These are phyloP conservation scores for Thalassiosira pacifica DNA, from an alignment of 352 stramenopile genomes.

Conservation along the genomic window DNA sequence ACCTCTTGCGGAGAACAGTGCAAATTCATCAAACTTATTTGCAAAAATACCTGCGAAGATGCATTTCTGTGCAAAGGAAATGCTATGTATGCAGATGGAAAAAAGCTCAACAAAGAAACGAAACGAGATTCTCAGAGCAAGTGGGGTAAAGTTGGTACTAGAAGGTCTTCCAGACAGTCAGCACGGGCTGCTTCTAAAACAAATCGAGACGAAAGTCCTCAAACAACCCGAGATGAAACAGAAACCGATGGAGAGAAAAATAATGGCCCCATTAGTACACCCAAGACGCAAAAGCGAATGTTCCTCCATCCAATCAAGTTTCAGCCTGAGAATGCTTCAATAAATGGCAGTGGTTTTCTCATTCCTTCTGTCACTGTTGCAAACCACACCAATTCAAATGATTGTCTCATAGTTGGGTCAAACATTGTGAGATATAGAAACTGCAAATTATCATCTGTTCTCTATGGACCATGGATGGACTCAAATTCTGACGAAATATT, in stretches of 20 bases:
- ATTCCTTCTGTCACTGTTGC: slow-evolving; percentile 19
- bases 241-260: not conserved
- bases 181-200: slow-evolving; percentile 1
- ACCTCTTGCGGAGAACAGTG: slow-evolving; percentile 22
- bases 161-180: slow-evolving; percentile 23
- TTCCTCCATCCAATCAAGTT: slow-evolving; percentile 3
- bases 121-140: slow-evolving; percentile 7
- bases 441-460: slow-evolving; percentile 27
- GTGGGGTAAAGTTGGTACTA: slow-evolving; percentile 3
- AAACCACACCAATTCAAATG: slow-evolving; percentile 1
- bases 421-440: slow-evolving; percentile 44
- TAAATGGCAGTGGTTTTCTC: slow-evolving; percentile 39
- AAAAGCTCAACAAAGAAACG: slow-evolving; percentile 13
- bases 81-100: slow-evolving; percentile 1
- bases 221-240: too few species aligned
- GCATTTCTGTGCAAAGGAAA: slow-evolving; percentile 56
- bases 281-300: not conserved
- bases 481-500: slow-evolving; percentile 5
- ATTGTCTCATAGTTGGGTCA: slow-evolving; percentile 16
- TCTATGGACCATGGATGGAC: not conserved
- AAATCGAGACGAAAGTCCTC: slow-evolving; percentile 22
- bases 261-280: not conserved
- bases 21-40: slow-evolving; percentile 70
- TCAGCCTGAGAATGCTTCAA: not conserved
- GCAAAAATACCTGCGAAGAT: slow-evolving; percentile 62